These are phyloP conservation scores for Podila horticola DNA, from an alignment of 192 early-diverging fungal genomes.

Conservation along the genomic window DNA sequence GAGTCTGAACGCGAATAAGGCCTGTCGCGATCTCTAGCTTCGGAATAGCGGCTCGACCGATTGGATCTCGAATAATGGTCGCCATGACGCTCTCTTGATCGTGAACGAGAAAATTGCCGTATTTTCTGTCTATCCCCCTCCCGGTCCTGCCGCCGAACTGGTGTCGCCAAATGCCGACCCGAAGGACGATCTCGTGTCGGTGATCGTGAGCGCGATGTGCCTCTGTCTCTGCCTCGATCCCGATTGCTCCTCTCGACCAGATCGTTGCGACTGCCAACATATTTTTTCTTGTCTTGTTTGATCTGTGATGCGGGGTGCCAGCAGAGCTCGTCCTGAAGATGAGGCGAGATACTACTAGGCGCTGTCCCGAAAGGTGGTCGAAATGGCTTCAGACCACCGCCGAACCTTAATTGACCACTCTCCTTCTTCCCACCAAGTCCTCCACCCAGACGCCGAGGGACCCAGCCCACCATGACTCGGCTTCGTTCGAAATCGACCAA, in stretches of 20 bases:
- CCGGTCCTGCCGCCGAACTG: no score
- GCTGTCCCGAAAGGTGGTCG: not conserved
- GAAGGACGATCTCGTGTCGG: no score
- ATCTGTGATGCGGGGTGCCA: not conserved
- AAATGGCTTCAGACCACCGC: conserved; percentile 41
- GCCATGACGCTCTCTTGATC: no score
- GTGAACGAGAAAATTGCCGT: no score
- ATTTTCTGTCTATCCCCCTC: no score
- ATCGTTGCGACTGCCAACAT: no score
- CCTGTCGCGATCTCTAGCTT: no score
- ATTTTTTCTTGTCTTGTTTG: not conserved
- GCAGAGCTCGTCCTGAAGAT: not conserved
- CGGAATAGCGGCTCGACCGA: no score
- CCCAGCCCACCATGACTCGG: conserved; percentile 44
- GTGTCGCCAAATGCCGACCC: no score
- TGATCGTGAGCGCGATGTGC: no score
- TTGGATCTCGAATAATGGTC: no score
- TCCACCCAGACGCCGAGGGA: conserved; percentile 48
- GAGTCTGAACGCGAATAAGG: no score
- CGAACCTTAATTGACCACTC: conserved; percentile 51
- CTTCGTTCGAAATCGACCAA: conserved; percentile 49
- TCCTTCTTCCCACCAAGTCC: conserved; percentile 52
- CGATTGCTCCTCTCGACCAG: not conserved
- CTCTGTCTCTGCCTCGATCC: not conserved
- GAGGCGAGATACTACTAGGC: not conserved